A percentile compares a stretch with the other conserved stretches of the same genome.
Evolutionary conservation across 2,329 filamentous ascomycete species (phyloP).

Genomic region (Cladorrhinum sp.): DNA sequence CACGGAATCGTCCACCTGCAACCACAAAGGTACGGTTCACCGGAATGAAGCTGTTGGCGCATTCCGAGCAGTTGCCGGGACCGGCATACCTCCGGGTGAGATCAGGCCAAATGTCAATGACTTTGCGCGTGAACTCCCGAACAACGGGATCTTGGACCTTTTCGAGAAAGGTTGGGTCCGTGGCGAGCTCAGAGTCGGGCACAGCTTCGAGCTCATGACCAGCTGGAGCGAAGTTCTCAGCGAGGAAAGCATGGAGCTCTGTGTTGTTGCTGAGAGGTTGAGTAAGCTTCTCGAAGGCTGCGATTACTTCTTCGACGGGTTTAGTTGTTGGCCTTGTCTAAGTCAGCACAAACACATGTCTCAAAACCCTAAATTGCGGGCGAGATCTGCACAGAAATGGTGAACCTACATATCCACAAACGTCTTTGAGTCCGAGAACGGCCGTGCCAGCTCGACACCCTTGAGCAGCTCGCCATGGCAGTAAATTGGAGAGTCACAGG

Average conservation of each 20-base stretch:
- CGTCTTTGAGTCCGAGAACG: conserved; percentile 67
- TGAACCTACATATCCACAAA: conserved; percentile 63
- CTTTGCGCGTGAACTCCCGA: conserved; percentile 58
- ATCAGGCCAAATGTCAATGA: conserved; percentile 68
- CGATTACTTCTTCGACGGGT: conserved; percentile 58
- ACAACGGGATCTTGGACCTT: conserved; percentile 57
- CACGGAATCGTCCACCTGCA: conserved; percentile 67
- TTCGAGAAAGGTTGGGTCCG: conserved; percentile 56
- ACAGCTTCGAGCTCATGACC: conserved; percentile 61
- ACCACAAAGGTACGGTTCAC: conserved; percentile 68
- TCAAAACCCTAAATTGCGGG: background rate
- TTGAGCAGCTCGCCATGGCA: conserved; percentile 63
- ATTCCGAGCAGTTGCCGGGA: conserved; percentile 53
- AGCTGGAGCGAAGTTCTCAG: conserved; percentile 60
- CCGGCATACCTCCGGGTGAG: conserved; percentile 59
- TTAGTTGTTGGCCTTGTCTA: conserved; percentile 52
- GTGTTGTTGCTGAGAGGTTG: conserved; percentile 63
- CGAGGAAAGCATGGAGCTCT: conserved; percentile 59
- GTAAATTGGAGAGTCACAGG: conserved; percentile 66
- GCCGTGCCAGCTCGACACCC: conserved; percentile 60
- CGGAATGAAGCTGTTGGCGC: conserved; percentile 63
- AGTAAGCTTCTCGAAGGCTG: conserved; percentile 56
- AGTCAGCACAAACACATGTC: conserved; percentile 11
- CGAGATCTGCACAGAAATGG: background rate
- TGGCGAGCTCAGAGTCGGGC: conserved; percentile 48